phyloP scores from a whole-genome alignment of 176 grass and related monocot species.

The Thinopyrum elongatum region DNA sequence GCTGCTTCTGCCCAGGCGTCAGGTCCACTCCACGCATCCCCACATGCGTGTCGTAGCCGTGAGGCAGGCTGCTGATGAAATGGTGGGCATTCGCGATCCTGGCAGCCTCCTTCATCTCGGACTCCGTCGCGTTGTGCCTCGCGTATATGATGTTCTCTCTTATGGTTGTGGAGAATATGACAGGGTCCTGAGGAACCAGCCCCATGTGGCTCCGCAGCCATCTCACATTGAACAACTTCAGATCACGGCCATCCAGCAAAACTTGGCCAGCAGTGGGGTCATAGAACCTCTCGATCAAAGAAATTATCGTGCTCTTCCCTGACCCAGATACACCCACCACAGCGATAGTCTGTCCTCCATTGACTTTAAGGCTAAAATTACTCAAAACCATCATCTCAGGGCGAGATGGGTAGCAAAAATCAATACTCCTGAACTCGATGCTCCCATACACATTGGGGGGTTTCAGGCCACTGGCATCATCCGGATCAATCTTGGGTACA shows the following conservation, averaged over 20 bases:
- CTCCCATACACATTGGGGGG: constrained; percentile 96
- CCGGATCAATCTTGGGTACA: constrained; percentile 87
- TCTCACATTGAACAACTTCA: constrained; percentile 95
- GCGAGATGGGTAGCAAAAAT: constrained; percentile 85
- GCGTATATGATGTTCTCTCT: constrained; percentile 98
- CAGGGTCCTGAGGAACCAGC: constrained; percentile 89
- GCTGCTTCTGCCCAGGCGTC: constrained; percentile 92
- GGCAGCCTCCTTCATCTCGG: constrained; percentile 97
- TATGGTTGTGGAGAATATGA: constrained; percentile 99
- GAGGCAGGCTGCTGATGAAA: constrained; percentile 96
- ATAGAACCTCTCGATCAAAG: constrained; percentile 94
- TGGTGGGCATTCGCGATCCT: constrained; percentile 96
- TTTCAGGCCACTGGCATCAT: constrained; percentile 87
- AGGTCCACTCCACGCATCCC: constrained; percentile 90
- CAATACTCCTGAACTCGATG: constrained; percentile 86
- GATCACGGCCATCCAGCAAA: constrained; percentile 86
- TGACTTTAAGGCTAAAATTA: constrained; percentile 94
- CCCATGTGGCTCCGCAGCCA: constrained; percentile 96
- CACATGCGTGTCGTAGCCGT: constrained; percentile 95
- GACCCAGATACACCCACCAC: constrained; percentile 95
- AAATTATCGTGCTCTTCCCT: constrained; percentile 91
- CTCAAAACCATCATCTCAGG: constrained; percentile 83
- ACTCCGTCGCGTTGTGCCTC: constrained; percentile 88
- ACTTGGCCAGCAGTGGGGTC: constrained; percentile 84
- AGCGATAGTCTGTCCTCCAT: constrained; percentile 89